Percentiles rank a stretch among this genome's conserved stretches.
Evolutionary conservation across 345 rosid species (phyloP).

Genomic region (Litchi chinensis): DNA sequence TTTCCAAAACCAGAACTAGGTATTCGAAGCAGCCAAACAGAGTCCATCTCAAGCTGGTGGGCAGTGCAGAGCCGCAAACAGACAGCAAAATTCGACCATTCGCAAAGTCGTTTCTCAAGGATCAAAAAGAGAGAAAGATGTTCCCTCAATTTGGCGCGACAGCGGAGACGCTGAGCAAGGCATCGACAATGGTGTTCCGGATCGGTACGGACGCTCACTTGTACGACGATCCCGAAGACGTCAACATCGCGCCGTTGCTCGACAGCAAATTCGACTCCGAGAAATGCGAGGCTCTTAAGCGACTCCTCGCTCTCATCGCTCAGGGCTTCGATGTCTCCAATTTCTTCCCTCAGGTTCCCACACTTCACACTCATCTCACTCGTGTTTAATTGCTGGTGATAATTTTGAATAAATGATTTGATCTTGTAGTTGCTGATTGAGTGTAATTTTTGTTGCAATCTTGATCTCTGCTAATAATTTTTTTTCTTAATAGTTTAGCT

Average conservation of each 20-base stretch:
- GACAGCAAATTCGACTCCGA: slow-evolving; percentile 94
- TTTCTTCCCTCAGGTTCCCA: slow-evolving; percentile 89
- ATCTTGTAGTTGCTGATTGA: too few relatives aligned
- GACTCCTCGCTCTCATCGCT: slow-evolving; percentile 89
- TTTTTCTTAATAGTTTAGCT: neutral
- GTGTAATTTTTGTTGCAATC: too few relatives aligned
- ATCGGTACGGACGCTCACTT: slow-evolving; percentile 97
- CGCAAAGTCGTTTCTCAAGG: neutral
- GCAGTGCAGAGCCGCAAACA: neutral
- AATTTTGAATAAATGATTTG: neutral
- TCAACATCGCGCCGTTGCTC: slow-evolving; percentile 75
- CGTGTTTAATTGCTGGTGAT: slow-evolving; percentile 7
- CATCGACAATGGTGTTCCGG: slow-evolving; percentile 81
- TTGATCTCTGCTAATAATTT: too few relatives aligned
- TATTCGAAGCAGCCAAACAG: neutral
- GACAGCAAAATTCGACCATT: neutral
- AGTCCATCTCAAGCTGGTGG: too few relatives aligned
- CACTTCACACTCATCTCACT: neutral
- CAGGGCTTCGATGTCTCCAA: slow-evolving; percentile 97
- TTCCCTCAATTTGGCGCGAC: slow-evolving; percentile 82
- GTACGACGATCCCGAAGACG: slow-evolving; percentile 96
- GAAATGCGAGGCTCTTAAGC: slow-evolving; percentile 96
- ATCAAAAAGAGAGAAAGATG: slow-evolving; percentile 28
- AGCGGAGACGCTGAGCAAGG: slow-evolving; percentile 85
- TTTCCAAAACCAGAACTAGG: neutral